Percentiles rank a stretch among this genome's conserved stretches.
These are phyloP conservation scores for Colletotrichum shisoi DNA, from an alignment of 2,329 filamentous ascomycete species.

Conservation along the genomic window DNA sequence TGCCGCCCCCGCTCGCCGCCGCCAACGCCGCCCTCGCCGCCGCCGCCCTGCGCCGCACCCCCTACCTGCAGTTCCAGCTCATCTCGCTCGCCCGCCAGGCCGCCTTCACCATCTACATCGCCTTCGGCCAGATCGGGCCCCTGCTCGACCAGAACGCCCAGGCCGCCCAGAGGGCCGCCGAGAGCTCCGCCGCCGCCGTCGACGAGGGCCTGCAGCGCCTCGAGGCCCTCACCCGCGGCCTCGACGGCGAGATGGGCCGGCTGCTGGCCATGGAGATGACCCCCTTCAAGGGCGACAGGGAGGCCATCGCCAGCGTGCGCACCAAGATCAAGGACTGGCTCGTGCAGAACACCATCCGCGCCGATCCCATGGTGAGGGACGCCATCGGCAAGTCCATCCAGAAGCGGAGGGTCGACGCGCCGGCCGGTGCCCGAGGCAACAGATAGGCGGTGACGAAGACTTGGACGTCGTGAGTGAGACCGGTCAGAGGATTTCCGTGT, in stretches of 20 bases:
- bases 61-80: constrained; percentile 85
- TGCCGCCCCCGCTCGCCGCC: constrained; percentile 54
- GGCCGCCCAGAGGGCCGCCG: constrained; percentile 43
- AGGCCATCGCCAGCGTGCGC: constrained; percentile 69
- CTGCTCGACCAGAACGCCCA: constrained; percentile 59
- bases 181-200: constrained; percentile 42
- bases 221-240: constrained; percentile 63
- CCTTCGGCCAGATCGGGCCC: constrained; percentile 80
- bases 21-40: constrained; percentile 56
- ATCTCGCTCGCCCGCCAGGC: constrained; percentile 78
- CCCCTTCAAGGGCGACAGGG: constrained; percentile 78
- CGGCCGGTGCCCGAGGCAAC: constrained; percentile 66
- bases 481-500: background rate
- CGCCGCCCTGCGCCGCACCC: constrained; percentile 56
- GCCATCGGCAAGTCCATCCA: constrained; percentile 75
- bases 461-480: background rate
- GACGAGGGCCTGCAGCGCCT: constrained; percentile 69
- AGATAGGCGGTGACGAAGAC: constrained; percentile 45
- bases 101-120: constrained; percentile 81
- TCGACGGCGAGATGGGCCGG: constrained; percentile 74
- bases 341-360: constrained; percentile 82
- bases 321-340: constrained; percentile 84
- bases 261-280: constrained; percentile 80
- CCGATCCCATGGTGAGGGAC: constrained; percentile 81
- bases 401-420: constrained; percentile 68